phyloP scores from a whole-genome alignment of 2,329 filamentous ascomycete species.

The Uncinocarpus reesii region DNA sequence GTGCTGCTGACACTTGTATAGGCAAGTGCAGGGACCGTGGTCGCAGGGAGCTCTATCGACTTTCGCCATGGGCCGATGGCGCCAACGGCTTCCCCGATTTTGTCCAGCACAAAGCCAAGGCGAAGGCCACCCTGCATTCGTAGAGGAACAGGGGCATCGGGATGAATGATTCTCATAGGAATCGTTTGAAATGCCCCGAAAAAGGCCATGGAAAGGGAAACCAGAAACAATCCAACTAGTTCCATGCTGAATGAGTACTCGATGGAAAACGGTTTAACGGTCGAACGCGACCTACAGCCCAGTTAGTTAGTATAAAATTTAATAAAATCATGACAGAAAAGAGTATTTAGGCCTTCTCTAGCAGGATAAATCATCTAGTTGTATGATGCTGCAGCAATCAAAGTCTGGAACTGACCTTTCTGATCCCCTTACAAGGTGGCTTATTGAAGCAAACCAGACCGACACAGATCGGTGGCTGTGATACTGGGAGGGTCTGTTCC shows the following conservation, averaged over 20 bases:
- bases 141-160: slow-evolving; percentile 8
- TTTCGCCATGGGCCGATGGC: not conserved
- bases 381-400: too few relatives aligned
- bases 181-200: slow-evolving; percentile 16
- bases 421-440: too few relatives aligned
- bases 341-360: not conserved
- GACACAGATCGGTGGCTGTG: too few relatives aligned
- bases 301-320: too few relatives aligned
- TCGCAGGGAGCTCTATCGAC: not conserved
- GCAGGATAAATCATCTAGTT: too few relatives aligned
- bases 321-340: not conserved
- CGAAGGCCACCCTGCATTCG: slow-evolving; percentile 11
- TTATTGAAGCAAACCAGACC: too few relatives aligned
- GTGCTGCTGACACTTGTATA: not conserved
- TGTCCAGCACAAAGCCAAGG: slow-evolving; percentile 6
- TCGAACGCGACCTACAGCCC: not conserved
- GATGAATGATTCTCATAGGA: slow-evolving; percentile 7
- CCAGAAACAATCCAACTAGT: slow-evolving; percentile 15
- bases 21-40: not conserved
- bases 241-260: slow-evolving; percentile 15
- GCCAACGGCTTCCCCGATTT: not conserved
- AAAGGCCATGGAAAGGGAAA: slow-evolving; percentile 19
- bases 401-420: too few relatives aligned
- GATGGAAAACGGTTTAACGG: not conserved
- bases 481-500: too few relatives aligned